Base-by-base conservation (phyloP, 441 rosid species). In the Geranium incanum region DNA sequence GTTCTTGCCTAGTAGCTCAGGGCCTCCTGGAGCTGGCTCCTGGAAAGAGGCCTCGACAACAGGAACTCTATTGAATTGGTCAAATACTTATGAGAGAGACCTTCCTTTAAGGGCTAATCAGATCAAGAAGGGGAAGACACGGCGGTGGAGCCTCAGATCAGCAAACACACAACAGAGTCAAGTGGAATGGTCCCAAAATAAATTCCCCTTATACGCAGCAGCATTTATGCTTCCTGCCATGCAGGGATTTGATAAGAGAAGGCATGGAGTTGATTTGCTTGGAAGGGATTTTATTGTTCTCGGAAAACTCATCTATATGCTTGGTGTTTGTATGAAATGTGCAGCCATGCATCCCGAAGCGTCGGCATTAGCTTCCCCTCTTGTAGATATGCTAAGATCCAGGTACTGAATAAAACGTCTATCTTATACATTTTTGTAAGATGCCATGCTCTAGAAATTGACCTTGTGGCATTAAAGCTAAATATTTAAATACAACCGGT, bases 151-250 rank as follows among this genome's bases (percentile, higher is more conserved):
- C 84, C 73, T 81, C 16, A 83, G 78, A 80, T 84, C 89, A 55
- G 70, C 78, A 75, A 85, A 76, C 71, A 68, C 70, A 50, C 86
- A 69, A 75, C 84, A 81, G 74, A 77, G 71, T 76, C 86, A 77
- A 71, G 67, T 76, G 43, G 95, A 86, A 65, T 81, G 83, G 86
- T 79, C 91, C 63, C 92, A 85, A 48, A 95, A 95, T 71, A 89
- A 81, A 72, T 95, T 95, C 75, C 99, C 96, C 65, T 68, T 87
- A 38, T 92, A 89, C 72, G 96, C 95, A 41, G 96, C 96, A 43
- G 93, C 99, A 16, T 92, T 92, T 85, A 92, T 95, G 98, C 98
- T 95, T 79, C 99, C 99, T 79, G 92, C 90, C 74, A 95, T 95
- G 99, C 86, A 85, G 85, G 95, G 88, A 67, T 92, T 89, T 76